A percentile compares a stretch with the other conserved stretches of the same genome.
Conservation (phyloP, 2,329 filamentous ascomycete genomes). For the Blastomyces emzantsi region DNA sequence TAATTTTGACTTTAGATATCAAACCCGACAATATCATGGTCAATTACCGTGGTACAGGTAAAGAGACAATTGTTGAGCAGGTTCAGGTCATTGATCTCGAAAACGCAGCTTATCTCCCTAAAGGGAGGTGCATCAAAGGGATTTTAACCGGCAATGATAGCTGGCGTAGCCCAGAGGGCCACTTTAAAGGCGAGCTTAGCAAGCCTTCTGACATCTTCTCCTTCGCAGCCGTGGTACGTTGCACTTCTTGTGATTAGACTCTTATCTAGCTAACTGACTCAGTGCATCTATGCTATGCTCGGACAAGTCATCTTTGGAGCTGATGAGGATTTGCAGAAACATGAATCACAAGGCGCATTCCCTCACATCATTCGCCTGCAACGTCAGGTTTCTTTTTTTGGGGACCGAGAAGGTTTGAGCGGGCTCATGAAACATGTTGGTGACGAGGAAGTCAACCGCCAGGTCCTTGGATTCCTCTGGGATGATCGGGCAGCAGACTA, state of each 20-base stretch:
- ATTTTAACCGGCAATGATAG: slow-evolving; percentile 25
- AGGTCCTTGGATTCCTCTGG: slow-evolving; percentile 28
- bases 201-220: slow-evolving; percentile 29
- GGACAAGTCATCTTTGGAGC: slow-evolving; percentile 36
- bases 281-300: slow-evolving; percentile 41
- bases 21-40: slow-evolving; percentile 33
- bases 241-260: background rate
- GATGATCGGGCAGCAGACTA: slow-evolving; percentile 25
- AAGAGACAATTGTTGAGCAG: slow-evolving; percentile 17
- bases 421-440: slow-evolving; percentile 31
- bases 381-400: slow-evolving; percentile 41
- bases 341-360: slow-evolving; percentile 29
- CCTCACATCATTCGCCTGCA: slow-evolving; percentile 32
- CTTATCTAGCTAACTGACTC: slow-evolving; percentile 14
- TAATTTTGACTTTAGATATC: slow-evolving; percentile 23
- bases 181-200: slow-evolving; percentile 22
- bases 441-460: slow-evolving; percentile 25
- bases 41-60: slow-evolving; percentile 22
- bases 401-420: slow-evolving; percentile 33
- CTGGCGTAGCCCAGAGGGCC: slow-evolving; percentile 30
- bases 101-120: slow-evolving; percentile 29
- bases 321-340: slow-evolving; percentile 27
- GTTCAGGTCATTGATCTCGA: slow-evolving; percentile 26
- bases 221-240: slow-evolving; percentile 24
- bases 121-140: slow-evolving; percentile 22